Evolutionary conservation across 768 basidiomycete species (phyloP).

Genomic region (Tulasnella calospora): DNA sequence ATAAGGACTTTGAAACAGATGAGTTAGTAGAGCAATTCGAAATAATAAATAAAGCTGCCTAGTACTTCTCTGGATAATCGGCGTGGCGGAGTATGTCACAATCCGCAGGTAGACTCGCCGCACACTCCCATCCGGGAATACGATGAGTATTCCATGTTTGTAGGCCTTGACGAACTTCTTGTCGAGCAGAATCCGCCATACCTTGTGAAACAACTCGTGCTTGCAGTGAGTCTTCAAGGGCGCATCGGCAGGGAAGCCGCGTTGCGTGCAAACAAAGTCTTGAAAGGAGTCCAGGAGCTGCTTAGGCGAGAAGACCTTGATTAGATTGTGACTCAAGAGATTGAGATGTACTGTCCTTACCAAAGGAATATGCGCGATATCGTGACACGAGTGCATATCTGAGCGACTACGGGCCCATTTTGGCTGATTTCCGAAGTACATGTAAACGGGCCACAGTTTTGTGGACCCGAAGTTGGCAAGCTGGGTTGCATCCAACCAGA

Average conservation of each 20-base stretch:
- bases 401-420: slow-evolving; percentile 9
- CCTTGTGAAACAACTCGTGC: slow-evolving; percentile 26
- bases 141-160: slow-evolving; percentile 24
- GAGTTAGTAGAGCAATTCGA: neutral
- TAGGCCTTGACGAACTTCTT: slow-evolving; percentile 24
- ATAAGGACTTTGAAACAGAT: slow-evolving; percentile 8
- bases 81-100: slow-evolving; percentile 38
- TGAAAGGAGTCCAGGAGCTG: slow-evolving; percentile 24
- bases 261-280: slow-evolving; percentile 2
- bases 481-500: slow-evolving; percentile 26
- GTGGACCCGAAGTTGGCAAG: slow-evolving; percentile 24
- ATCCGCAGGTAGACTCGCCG: slow-evolving; percentile 33
- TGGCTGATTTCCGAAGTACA: slow-evolving; percentile 24
- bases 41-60: neutral
- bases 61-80: slow-evolving; percentile 42
- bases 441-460: slow-evolving; percentile 27
- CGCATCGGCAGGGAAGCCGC: neutral
- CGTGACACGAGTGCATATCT: neutral
- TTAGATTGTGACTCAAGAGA: neutral
- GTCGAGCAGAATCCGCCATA: slow-evolving; percentile 24
- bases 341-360: neutral
- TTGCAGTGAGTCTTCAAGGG: slow-evolving; percentile 15
- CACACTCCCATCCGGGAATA: slow-evolving; percentile 19
- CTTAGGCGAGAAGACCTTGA: neutral
- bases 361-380: slow-evolving; percentile 22